Base-by-base conservation (phyloP, 2,329 filamentous ascomycete species). In the Lachnellula subtilissima region DNA sequence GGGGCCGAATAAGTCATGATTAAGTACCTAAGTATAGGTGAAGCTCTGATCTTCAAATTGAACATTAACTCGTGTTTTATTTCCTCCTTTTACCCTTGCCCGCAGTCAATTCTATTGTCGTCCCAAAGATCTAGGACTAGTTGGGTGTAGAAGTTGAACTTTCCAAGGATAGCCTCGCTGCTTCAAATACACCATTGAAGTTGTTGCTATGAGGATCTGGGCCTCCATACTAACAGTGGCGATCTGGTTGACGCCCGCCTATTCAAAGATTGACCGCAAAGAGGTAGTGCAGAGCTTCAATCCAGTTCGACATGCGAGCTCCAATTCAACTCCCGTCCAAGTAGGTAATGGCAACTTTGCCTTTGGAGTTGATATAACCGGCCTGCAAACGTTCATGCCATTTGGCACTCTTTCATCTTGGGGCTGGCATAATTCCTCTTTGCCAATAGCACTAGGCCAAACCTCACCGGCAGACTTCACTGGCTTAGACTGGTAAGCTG, bases 281-380 rank as follows among this genome's bases (percentile, higher is more conserved):
- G 25, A 48, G 50, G 54, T 66, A 4, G 48, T 65, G n/a, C 46
- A 48, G 4, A 43, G 59, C 46, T 64, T 62, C 53, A 66, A 67
- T 43, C 64, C 65, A 9, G 8, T 49, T 4, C 64, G 66, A n/a
- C 25, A 63, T 28, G 56, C 54, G 2, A 67, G 61, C 48, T 64
- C 60, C 11, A 46, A 76, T 15, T 70, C 69, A 1, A 69, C 67
- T 4, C 66, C 68, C 7, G 50, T 69, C 12, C 76, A 77, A 62
- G 71, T 78, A 2, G 75, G 75, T 14, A 78, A 78, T 57, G 76
- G 76, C 7, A 71, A 77, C 49, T 76, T 78, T 48, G 76, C 75
- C 12, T 77, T 78, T 53, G 75, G 75, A 7, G 71, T 69, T 11
- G 75, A 78, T 59, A 65, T 77, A 28, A 77, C 76, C 0, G 76